A percentile compares a stretch with the other conserved stretches of the same genome.
phyloP scores from a whole-genome alignment of 192 early-diverging fungal species.

The Rhizoclosmatium sp. region DNA sequence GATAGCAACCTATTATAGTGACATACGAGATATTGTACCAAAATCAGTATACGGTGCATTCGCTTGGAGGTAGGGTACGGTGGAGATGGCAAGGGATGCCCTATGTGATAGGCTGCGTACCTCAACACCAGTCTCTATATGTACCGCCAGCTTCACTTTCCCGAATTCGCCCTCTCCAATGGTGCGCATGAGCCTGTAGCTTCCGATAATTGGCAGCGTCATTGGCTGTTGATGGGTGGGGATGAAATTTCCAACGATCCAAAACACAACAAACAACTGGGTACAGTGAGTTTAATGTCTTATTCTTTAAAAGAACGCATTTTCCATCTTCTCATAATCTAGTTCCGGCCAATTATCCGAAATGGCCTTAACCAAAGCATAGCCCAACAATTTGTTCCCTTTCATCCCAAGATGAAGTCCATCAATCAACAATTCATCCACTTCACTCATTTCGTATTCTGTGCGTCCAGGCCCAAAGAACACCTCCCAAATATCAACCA shows the following conservation, averaged over 20 bases:
- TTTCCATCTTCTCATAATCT: background rate
- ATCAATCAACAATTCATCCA: slow-evolving; percentile 34
- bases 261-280: background rate
- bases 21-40: background rate
- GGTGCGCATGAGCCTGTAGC: slow-evolving; percentile 53
- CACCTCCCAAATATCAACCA: slow-evolving; percentile 47
- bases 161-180: slow-evolving; percentile 67
- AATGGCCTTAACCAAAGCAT: slow-evolving; percentile 47
- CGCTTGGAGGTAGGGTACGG: background rate
- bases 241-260: background rate
- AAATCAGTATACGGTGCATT: background rate
- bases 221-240: background rate
- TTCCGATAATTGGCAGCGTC: slow-evolving; percentile 44
- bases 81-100: background rate
- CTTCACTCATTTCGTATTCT: slow-evolving; percentile 27
- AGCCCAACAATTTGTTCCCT: slow-evolving; percentile 42
- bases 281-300: too few species aligned
- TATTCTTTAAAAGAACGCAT: too few species aligned
- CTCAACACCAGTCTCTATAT: background rate
- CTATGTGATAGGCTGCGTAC: background rate
- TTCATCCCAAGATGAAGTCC: slow-evolving; percentile 44
- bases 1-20: slow-evolving; percentile 76
- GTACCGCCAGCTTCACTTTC: slow-evolving; percentile 60
- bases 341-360: slow-evolving; percentile 51
- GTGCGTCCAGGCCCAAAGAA: slow-evolving; percentile 18